Percentiles rank a stretch among this genome's conserved stretches.
These are phyloP conservation scores for Wickerhamomyces sp. DNA, from an alignment of 1,139 yeast species.

Conservation along the genomic window DNA sequence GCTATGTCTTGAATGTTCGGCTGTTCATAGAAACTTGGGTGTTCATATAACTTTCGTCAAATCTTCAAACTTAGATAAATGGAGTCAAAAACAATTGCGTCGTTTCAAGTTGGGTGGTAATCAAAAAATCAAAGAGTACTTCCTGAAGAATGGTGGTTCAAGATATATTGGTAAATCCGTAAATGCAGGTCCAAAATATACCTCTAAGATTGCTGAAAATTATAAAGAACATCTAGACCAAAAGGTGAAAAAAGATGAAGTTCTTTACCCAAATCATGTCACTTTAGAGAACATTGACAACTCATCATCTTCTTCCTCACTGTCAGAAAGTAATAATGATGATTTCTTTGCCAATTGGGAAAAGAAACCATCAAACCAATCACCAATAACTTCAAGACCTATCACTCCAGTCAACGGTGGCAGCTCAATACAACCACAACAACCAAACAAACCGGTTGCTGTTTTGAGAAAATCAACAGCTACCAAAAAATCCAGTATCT, in stretches of 20 bases:
- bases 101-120: conserved; percentile 94
- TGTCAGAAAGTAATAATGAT: conserved; percentile 42
- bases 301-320: conserved; percentile 28
- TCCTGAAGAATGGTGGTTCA: conserved; percentile 79
- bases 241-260: conserved; percentile 62
- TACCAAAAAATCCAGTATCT: conserved; percentile 21
- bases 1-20: conserved; percentile 92
- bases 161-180: conserved; percentile 50
- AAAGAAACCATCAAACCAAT: conserved; percentile 35
- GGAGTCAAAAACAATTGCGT: conserved; percentile 86
- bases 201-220: conserved; percentile 69
- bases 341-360: conserved; percentile 94
- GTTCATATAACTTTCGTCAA: conserved; percentile 95
- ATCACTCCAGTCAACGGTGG: conserved; percentile 24
- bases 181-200: conserved; percentile 75
- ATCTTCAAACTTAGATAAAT: conserved; percentile 85
- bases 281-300: conserved; percentile 55
- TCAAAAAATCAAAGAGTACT: conserved; percentile 76
- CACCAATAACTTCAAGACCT: conserved; percentile 29
- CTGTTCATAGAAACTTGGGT: conserved; percentile 93
- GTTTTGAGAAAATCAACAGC: conserved; percentile 22
- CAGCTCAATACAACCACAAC: conserved; percentile 19
- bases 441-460: conserved; percentile 20
- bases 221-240: conserved; percentile 77
- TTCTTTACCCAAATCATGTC: conserved; percentile 60